Evolutionary conservation across 2,329 filamentous ascomycete genomes (phyloP), one percentile per base, ranked within the genome.

Genomic region (Aphanoascus verrucosus): DNA sequence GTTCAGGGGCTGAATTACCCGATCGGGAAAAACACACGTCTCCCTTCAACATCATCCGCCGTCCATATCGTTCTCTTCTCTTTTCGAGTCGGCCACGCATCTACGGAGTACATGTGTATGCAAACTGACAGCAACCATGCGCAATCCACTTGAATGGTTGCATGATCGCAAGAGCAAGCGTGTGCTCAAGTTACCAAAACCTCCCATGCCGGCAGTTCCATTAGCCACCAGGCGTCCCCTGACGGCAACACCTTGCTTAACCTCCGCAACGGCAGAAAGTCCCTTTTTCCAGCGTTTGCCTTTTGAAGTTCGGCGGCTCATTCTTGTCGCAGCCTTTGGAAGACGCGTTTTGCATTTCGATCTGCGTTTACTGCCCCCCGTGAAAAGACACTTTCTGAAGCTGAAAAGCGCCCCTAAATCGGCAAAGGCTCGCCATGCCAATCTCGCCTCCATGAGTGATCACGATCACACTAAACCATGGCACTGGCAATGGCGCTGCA

Each of bases 291-390:
- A 55, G 6, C 47, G 34, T 3, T 45, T 66, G 7, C 63, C 63
- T 5, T 40, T 58, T 12, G 63, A 67, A 47, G 53, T 67, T 32
- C 61, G 64, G 5, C 57, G 56, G 15, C 58, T 60, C 31, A 63
- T 64, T 42, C 32, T 57, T 3, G 49, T 53, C 9, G 17, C 54
- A 5, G 50, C 48, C 2, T 55, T 57, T 37, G 51, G 55, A 8
- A 32, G 45, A 2, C 14, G 12, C 2, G 9, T 23, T 1, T 2
- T 58, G 8, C 55, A 58, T 17, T 40, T 53, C 14, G 55, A 54
- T 19, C 15, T 56, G 7, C 40, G 43, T 20, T 48, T 58, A 28
- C 12, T 43, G 12, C 51, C 32, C 37, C 56, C 50, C 6, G 17
- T 45, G 23, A 41, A 54, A 37, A 54, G 35, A 14, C 19, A 44